phyloP scores from a whole-genome alignment of 176 grass and related monocot genomes.

The Dactylis glomerata region DNA sequence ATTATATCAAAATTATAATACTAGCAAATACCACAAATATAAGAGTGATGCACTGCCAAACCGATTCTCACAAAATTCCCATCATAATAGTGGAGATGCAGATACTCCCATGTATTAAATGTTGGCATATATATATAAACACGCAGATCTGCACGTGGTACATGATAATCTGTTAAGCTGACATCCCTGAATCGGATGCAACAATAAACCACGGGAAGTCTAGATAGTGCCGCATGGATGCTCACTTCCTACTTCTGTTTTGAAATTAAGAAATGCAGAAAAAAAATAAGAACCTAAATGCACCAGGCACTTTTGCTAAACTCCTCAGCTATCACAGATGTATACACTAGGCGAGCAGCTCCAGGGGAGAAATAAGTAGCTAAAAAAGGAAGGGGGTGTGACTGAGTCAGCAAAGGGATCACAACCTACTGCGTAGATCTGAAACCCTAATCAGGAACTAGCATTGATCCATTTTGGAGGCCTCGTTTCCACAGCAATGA shows the following conservation, averaged over 20 bases:
- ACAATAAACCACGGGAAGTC: neutral
- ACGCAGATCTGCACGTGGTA: conserved; percentile 1
- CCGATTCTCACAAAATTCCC: neutral
- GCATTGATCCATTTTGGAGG: conserved; percentile 30
- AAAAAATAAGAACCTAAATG: neutral
- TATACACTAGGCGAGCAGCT: conserved; percentile 28
- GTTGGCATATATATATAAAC: conserved; percentile 18
- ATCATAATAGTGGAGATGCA: neutral
- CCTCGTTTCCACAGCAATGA: conserved; percentile 11
- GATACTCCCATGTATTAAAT: neutral
- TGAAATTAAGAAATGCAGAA: neutral
- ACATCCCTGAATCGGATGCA: neutral
- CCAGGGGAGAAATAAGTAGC: conserved; percentile 24
- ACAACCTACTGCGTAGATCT: conserved; percentile 8
- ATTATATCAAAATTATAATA: neutral
- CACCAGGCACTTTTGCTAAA: conserved; percentile 5
- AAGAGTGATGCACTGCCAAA: neutral
- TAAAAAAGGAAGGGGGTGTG: conserved; percentile 21
- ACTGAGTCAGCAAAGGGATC: conserved; percentile 7
- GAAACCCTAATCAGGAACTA: conserved; percentile 38
- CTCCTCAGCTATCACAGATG: conserved; percentile 36
- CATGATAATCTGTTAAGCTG: neutral
- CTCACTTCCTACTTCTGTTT: conserved; percentile 30
- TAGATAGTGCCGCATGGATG: neutral
- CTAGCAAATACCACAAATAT: neutral